Evolutionary conservation across 176 grass and related monocot genomes (phyloP).

Genomic region (Metroxylon sagu): DNA sequence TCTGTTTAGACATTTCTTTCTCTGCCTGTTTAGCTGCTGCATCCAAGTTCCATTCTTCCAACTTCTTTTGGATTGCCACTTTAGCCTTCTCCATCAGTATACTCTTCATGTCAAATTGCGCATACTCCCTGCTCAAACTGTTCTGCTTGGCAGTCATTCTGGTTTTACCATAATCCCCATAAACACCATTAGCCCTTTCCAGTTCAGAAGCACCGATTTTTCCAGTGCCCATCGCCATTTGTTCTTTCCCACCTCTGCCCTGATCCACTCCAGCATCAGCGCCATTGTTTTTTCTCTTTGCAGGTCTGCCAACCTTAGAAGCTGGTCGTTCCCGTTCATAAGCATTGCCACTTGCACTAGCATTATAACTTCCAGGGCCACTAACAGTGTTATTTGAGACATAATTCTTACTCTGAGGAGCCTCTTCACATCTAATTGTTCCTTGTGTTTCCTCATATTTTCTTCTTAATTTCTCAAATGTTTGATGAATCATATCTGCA

Average conservation of each 20-base stretch:
- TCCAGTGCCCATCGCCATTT: slow-evolving; percentile 23
- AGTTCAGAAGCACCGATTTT: slow-evolving; percentile 15
- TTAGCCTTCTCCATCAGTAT: slow-evolving; percentile 42
- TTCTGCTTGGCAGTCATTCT: slow-evolving; percentile 9
- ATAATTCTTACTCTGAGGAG: slow-evolving; percentile 11
- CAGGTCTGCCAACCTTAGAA: slow-evolving; percentile 33
- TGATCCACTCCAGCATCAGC: slow-evolving; percentile 22
- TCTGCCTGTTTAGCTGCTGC: slow-evolving; percentile 8
- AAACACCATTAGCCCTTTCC: slow-evolving; percentile 21
- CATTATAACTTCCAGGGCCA: too few species aligned
- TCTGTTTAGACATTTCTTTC: slow-evolving; percentile 12
- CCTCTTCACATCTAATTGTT: background rate
- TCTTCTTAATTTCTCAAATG: background rate
- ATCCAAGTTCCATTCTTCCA: slow-evolving; percentile 30
- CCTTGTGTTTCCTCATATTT: slow-evolving; percentile 29
- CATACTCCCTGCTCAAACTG: slow-evolving; percentile 43
- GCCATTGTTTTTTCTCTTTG: slow-evolving; percentile 41
- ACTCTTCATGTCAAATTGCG: slow-evolving; percentile 35
- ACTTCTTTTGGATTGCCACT: slow-evolving; percentile 26
- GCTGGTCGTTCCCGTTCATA: slow-evolving; percentile 31
- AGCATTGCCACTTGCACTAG: slow-evolving; percentile 23
- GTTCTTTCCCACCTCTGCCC: slow-evolving; percentile 36
- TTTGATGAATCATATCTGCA: background rate
- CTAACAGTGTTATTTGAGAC: slow-evolving; percentile 19
- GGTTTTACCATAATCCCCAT: background rate